Percentiles rank a stretch among this genome's conserved stretches.
These are phyloP conservation scores for Talaromyces rugulosus DNA, from an alignment of 2,329 filamentous ascomycete genomes.

Conservation along the genomic window DNA sequence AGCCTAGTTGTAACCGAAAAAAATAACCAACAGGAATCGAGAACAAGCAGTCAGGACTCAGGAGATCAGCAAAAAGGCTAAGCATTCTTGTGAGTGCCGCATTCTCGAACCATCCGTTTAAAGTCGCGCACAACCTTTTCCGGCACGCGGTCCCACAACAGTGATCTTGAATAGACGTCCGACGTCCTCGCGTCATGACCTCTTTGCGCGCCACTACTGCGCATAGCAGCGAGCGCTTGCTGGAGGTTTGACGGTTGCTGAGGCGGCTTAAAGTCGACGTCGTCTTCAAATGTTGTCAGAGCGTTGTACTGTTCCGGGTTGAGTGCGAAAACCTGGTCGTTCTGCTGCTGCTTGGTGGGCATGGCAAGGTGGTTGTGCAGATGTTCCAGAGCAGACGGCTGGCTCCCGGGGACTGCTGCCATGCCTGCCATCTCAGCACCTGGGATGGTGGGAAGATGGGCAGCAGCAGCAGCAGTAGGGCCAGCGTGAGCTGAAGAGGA, in stretches of 20 bases:
- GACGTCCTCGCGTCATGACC: conserved; percentile 53
- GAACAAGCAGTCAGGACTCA: background rate
- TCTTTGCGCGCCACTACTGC: conserved; percentile 54
- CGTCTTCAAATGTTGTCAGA: conserved; percentile 65
- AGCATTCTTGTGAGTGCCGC: conserved; percentile 35
- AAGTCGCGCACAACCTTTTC: conserved; percentile 89
- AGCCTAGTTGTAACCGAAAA: conserved; percentile 10
- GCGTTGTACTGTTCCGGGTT: conserved; percentile 85
- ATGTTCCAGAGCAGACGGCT: conserved; percentile 52
- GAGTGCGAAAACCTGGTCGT: conserved; percentile 82
- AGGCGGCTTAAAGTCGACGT: conserved; percentile 30
- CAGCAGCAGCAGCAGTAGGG: conserved; percentile 23
- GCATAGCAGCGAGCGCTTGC: conserved; percentile 74
- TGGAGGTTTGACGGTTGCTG: conserved; percentile 41
- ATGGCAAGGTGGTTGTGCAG: conserved; percentile 66
- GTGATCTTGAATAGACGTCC: conserved; percentile 86
- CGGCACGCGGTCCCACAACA: conserved; percentile 93
- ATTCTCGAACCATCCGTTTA: conserved; percentile 82
- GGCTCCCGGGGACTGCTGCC: conserved; percentile 22
- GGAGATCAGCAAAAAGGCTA: background rate
- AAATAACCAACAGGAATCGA: background rate
- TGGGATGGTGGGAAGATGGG: conserved; percentile 29
- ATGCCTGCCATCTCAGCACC: conserved; percentile 38
- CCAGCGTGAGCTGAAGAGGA: conserved; percentile 46
- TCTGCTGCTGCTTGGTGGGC: conserved; percentile 78